These are phyloP conservation scores for Fusarium decemcellulare DNA, from an alignment of 2,329 filamentous ascomycete genomes.

Conservation along the genomic window DNA sequence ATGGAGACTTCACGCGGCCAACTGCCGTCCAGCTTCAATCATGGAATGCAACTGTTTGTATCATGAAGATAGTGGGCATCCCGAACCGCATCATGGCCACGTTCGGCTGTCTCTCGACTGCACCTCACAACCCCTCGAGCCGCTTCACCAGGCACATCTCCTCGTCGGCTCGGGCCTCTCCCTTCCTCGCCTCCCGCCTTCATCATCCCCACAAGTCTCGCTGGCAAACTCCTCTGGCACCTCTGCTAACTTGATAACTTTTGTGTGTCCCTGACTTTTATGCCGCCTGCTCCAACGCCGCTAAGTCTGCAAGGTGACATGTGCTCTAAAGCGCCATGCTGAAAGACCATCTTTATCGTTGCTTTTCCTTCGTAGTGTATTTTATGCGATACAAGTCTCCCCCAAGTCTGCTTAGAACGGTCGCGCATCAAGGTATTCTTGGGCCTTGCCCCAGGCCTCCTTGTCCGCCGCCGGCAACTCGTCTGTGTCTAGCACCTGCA, in stretches of 20 bases:
- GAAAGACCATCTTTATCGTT: conserved; percentile 31
- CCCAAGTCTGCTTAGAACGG: conserved; percentile 52
- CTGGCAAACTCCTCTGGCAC: conserved; percentile 32
- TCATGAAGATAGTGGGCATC: conserved; percentile 29
- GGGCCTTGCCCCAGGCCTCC: conserved; percentile 68
- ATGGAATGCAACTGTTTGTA: conserved; percentile 18
- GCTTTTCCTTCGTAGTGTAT: conserved; percentile 33
- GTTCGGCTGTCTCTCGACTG: conserved; percentile 19
- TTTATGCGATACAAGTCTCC: conserved; percentile 28
- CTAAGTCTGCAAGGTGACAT: conserved; percentile 40
- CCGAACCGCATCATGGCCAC: conserved; percentile 22
- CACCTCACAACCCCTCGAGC: conserved; percentile 16
- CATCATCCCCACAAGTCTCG: conserved; percentile 41
- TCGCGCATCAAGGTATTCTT: conserved; percentile 64
- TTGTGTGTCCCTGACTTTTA: conserved; percentile 39
- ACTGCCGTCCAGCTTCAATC: conserved; percentile 6
- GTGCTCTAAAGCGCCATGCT: conserved; percentile 42
- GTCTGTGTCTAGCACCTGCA: conserved; percentile 66
- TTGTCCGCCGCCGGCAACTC: conserved; percentile 64
- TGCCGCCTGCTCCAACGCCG: conserved; percentile 47
- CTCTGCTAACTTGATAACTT: conserved; percentile 44
- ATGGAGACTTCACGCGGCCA: neutral
- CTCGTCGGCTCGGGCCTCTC: neutral
- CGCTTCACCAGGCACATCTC: conserved; percentile 15
- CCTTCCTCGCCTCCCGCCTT: neutral